These are phyloP conservation scores for Fusarium floridanum DNA, from an alignment of 2,329 filamentous ascomycete species.

Conservation along the genomic window DNA sequence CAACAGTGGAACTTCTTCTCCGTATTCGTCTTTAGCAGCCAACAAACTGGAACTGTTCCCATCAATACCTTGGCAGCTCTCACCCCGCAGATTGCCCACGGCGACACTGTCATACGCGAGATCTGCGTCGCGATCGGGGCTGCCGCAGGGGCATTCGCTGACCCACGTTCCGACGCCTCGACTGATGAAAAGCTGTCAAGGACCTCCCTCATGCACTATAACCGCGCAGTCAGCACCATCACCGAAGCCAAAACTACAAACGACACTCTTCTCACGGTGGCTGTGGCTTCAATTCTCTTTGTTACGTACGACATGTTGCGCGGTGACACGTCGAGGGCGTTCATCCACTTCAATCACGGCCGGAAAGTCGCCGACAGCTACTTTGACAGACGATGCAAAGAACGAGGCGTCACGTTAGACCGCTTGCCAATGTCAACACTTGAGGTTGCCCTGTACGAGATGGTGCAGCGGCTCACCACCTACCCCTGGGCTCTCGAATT, in stretches of 20 bases:
- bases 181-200: conserved; percentile 24
- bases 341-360: conserved; percentile 34
- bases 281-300: conserved; percentile 39
- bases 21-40: conserved; percentile 34
- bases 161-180: conserved; percentile 6
- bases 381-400: conserved; percentile 27
- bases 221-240: conserved; percentile 33
- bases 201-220: conserved; percentile 35
- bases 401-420: conserved; percentile 26
- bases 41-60: conserved; percentile 35
- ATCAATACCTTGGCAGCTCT: conserved; percentile 34
- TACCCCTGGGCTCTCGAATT: conserved; percentile 38
- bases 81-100: conserved; percentile 39
- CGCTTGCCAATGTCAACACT: conserved; percentile 23
- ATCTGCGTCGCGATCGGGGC: conserved; percentile 40
- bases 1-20: conserved; percentile 41
- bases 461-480: conserved; percentile 39
- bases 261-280: conserved; percentile 25
- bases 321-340: conserved; percentile 32
- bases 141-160: conserved; percentile 28
- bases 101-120: conserved; percentile 33
- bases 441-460: conserved; percentile 36
- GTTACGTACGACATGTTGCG: conserved; percentile 40
- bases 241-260: conserved; percentile 4
- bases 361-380: conserved; percentile 37